Evolutionary conservation across 2,329 filamentous ascomycete species (phyloP), one percentile per base, ranked within the genome.

Genomic region (Uncinocarpus reesii): DNA sequence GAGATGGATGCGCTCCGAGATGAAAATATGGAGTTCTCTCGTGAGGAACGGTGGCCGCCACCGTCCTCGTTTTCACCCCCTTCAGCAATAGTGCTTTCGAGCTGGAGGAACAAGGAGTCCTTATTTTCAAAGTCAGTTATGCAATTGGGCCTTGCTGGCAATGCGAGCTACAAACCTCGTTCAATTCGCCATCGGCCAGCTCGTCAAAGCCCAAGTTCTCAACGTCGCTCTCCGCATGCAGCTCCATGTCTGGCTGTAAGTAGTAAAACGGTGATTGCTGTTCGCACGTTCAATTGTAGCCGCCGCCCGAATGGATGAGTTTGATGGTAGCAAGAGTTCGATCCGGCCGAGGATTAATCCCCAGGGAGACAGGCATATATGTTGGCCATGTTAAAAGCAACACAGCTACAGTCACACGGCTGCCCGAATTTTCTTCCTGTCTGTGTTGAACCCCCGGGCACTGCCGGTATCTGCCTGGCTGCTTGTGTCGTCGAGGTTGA

Each of bases 51-150:
- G 18, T 4, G 4, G 6, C 21, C 23, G 4, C 35, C 20, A 32
- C 24, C 20, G 5, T 29, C 13, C 7, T 44, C 34, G 28, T 26
- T 37, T 11, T 16, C 8, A 37, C 18, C 10, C 11, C 20, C 28
- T 24, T 36, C 20, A 2, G 20, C 26, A 49, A 42, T 31, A 11
- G 42, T 24, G 43, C 8, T 13, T 28, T 45, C 20, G 15, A 48
- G 45, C 40, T 48, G 49, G 4, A 23, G n/a, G 11, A 43, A 18
- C 23, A 28, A 34, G 15, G 26, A 21, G 18, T n/a, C 7, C 41
- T 43, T n/a, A n/a, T n/a, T n/a, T n/a, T n/a, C n/a, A 15, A 18
- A 15, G 34, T 15, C 13, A n/a, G 5, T n/a, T n/a, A n/a, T 15
- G 34, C 34, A 18, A n/a, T 15, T 15, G 13, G 6, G 34, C 13